These are phyloP conservation scores for Ceratocystis harringtonii DNA, from an alignment of 2,329 filamentous ascomycete genomes.

Conservation along the genomic window DNA sequence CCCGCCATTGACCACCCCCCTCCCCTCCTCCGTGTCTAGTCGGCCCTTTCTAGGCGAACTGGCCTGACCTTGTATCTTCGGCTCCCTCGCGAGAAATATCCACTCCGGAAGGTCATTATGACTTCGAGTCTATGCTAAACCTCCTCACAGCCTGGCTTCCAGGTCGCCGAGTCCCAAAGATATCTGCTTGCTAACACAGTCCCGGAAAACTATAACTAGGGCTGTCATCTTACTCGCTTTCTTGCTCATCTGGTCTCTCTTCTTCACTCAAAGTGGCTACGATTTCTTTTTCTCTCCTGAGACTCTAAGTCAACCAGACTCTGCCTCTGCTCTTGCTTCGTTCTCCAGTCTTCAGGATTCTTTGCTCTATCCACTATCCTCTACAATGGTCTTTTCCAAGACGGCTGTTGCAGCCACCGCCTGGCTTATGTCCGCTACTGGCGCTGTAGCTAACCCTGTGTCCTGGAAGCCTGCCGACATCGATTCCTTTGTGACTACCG, in stretches of 20 bases:
- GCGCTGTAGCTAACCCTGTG: conserved; percentile 13
- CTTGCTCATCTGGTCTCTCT: conserved; percentile 10
- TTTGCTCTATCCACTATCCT: conserved; percentile 7
- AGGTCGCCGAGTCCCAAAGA: neutral
- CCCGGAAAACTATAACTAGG: conserved; percentile 16
- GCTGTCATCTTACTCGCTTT: conserved; percentile 9
- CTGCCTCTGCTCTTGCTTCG: neutral
- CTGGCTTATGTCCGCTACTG: conserved; percentile 15
- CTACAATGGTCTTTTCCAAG: conserved; percentile 16
- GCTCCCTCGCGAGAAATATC: neutral
- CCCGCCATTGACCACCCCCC: neutral
- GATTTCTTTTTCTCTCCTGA: conserved; percentile 10
- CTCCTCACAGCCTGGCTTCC: neutral
- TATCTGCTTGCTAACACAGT: conserved; percentile 3
- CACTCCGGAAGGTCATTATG: neutral
- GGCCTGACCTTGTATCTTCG: conserved; percentile 9
- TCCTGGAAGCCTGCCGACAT: conserved; percentile 21
- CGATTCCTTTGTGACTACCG: conserved; percentile 37
- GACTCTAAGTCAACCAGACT: conserved; percentile 11
- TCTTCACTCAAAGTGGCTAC: conserved; percentile 12
- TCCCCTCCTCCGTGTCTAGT: conserved; percentile 9
- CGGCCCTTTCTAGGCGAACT: conserved; percentile 12
- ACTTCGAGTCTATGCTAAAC: neutral
- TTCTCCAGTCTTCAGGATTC: neutral
- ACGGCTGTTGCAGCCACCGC: conserved; percentile 12